A percentile compares a stretch with the other conserved stretches of the same genome.
These are phyloP conservation scores for Fusarium fujikuroi DNA, from an alignment of 2,329 filamentous ascomycete genomes.

Conservation along the genomic window DNA sequence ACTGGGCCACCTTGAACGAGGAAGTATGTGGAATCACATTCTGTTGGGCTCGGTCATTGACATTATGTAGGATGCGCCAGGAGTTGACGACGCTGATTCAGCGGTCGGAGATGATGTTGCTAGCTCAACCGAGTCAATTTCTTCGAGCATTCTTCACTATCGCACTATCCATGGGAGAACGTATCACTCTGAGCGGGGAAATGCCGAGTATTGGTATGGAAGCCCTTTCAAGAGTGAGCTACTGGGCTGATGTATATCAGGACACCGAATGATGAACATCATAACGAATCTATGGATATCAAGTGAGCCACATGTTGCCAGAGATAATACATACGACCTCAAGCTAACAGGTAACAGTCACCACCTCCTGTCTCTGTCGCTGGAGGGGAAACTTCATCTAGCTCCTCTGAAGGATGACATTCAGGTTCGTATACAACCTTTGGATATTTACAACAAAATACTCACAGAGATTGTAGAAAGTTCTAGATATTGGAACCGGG, in stretches of 20 bases:
- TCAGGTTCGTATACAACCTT: conserved; percentile 14
- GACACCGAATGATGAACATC: conserved; percentile 36
- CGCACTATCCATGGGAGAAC: conserved; percentile 38
- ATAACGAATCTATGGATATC: conserved; percentile 39
- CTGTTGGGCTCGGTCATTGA: fast-evolving
- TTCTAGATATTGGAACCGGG: conserved; percentile 65
- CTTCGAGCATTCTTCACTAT: conserved; percentile 39
- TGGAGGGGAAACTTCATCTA: conserved; percentile 14
- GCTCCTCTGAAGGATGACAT: conserved; percentile 40
- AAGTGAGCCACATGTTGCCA: background rate
- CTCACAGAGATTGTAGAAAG: conserved; percentile 16
- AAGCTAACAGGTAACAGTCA: background rate
- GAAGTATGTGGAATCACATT: background rate
- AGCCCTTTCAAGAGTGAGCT: fast-evolving
- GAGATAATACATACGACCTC: fast-evolving
- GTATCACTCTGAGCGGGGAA: conserved; percentile 37
- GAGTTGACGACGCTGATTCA: conserved; percentile 21
- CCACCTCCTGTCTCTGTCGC: conserved; percentile 24
- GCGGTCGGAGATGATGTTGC: conserved; percentile 25
- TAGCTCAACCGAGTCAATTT: conserved; percentile 39
- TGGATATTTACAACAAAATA: fast-evolving
- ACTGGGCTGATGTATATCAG: background rate
- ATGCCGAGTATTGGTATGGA: conserved; percentile 39
- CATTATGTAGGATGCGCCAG: background rate
- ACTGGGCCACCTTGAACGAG: conserved; percentile 9